Evolutionary conservation across 306 rosid species (phyloP).

Genomic region (Malus sieversii): DNA sequence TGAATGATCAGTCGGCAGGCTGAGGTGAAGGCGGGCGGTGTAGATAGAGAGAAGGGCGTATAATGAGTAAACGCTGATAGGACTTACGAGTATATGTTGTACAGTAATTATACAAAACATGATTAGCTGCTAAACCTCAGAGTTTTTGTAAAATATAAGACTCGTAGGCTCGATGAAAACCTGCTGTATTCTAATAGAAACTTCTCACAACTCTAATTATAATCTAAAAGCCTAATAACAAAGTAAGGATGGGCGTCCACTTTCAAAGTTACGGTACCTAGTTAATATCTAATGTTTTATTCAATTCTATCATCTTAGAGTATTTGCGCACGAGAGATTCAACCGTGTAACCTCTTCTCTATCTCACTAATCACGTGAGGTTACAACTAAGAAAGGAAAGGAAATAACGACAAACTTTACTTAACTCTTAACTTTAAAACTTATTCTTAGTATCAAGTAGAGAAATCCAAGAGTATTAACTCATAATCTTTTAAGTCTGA

Average conservation of each 20-base stretch:
- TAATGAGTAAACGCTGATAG: too few relatives aligned
- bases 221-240: neutral
- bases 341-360: constrained; percentile 10
- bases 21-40: too few relatives aligned
- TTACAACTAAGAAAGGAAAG: too few relatives aligned
- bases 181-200: neutral
- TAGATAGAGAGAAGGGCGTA: too few relatives aligned
- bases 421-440: constrained; percentile 8
- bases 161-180: neutral
- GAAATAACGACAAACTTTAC: constrained; percentile 8
- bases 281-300: neutral
- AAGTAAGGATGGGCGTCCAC: neutral
- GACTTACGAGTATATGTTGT: too few relatives aligned
- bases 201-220: neutral
- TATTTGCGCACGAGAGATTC: neutral
- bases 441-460: too few relatives aligned
- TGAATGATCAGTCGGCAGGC: too few relatives aligned
- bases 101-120: neutral
- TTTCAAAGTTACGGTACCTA: neutral
- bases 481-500: constrained; percentile 1
- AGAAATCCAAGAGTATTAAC: neutral
- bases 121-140: neutral
- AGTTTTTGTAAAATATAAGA: neutral
- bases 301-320: neutral
- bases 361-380: too few relatives aligned